Conservation (phyloP, 2,329 filamentous ascomycete genomes). For the Pseudogymnoascus pannorum region DNA sequence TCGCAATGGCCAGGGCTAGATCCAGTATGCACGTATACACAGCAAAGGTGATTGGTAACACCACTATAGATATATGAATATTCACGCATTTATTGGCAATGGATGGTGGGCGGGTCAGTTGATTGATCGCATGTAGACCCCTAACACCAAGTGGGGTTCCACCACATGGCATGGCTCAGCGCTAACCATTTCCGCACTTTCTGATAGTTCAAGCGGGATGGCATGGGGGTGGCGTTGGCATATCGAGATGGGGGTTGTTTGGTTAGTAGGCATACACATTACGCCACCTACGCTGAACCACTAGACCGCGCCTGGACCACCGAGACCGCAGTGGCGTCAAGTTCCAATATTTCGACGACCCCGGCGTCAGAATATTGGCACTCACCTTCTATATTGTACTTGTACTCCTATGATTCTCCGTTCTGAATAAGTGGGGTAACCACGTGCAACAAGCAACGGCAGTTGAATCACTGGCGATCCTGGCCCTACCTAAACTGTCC, state of each 20-base stretch:
- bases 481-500: too few species aligned
- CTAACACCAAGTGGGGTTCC: neutral
- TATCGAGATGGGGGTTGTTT: neutral
- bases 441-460: too few species aligned
- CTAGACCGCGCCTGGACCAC: neutral
- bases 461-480: too few species aligned
- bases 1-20: neutral
- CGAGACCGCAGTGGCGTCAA: neutral
- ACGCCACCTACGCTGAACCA: neutral
- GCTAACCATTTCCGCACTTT: neutral
- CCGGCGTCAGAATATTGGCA: neutral
- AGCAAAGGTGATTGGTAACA: neutral
- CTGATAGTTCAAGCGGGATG: neutral
- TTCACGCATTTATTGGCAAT: neutral
- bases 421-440: too few species aligned
- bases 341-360: neutral
- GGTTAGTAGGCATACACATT: neutral
- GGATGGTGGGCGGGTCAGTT: neutral
- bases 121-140: neutral
- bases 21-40: neutral
- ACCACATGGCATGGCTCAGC: neutral
- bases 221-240: neutral
- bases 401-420: too few species aligned
- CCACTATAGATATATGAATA: neutral
- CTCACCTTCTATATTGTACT: too few species aligned